phyloP scores from a whole-genome alignment of 495 filamentous ascomycete genomes.

The Thermothielavioides terrestris region DNA sequence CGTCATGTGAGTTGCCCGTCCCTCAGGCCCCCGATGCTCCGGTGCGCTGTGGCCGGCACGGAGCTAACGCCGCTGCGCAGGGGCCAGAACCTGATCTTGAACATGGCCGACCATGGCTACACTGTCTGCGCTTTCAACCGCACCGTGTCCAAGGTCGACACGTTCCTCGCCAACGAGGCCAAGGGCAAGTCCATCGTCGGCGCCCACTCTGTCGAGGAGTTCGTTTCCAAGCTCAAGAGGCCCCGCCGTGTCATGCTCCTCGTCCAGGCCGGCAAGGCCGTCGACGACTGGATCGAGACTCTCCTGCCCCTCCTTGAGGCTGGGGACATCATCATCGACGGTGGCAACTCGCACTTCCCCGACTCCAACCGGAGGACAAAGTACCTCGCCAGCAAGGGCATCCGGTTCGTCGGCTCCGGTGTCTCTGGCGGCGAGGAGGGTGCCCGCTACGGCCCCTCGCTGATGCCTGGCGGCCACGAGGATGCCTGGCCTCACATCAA shows the following conservation, averaged over 20 bases:
- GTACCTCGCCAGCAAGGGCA: conserved; percentile 75
- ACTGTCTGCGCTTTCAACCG: conserved; percentile 96
- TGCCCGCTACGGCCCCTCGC: conserved; percentile 89
- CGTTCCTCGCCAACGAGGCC: conserved; percentile 87
- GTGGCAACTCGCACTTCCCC: conserved; percentile 98
- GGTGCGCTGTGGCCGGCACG: background rate
- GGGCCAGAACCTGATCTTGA: conserved; percentile 93
- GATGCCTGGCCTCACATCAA: conserved; percentile 98
- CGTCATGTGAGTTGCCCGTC: conserved; percentile 63
- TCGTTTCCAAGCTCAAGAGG: conserved; percentile 90
- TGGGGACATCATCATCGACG: conserved; percentile 98
- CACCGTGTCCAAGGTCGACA: conserved; percentile 94
- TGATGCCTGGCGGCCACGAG: conserved; percentile 98
- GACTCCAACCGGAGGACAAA: conserved; percentile 93
- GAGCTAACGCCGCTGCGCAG: conserved; percentile 20
- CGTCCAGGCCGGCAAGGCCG: conserved; percentile 94
- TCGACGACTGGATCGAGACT: conserved; percentile 96
- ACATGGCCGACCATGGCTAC: conserved; percentile 93
- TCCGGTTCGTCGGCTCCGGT: conserved; percentile 94
- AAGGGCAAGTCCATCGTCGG: conserved; percentile 92
- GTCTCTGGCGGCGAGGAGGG: conserved; percentile 99
- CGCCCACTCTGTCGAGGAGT: conserved; percentile 89
- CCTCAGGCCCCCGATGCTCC: conserved; percentile 5
- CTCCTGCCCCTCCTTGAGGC: conserved; percentile 81
- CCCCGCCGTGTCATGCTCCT: conserved; percentile 95